These are phyloP conservation scores for Penicillium polonicum DNA, from an alignment of 2,329 filamentous ascomycete species.

Conservation along the genomic window DNA sequence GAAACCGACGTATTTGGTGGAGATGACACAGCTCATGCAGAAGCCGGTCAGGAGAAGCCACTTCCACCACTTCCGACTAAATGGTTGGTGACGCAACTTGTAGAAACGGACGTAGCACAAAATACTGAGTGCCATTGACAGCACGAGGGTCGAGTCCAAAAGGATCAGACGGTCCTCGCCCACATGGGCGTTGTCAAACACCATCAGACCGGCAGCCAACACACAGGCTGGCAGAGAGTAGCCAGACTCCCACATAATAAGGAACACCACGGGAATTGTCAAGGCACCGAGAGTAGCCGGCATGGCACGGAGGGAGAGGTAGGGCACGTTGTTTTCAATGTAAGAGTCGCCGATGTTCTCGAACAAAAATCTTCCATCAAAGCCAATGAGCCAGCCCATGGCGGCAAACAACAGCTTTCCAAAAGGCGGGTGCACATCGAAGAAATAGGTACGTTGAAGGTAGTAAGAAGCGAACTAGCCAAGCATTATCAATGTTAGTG, in stretches of 20 bases:
- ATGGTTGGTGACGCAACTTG: conserved; percentile 85
- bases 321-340: conserved; percentile 93
- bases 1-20: conserved; percentile 93
- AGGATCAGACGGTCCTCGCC: conserved; percentile 94
- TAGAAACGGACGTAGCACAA: conserved; percentile 97
- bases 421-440: conserved; percentile 98
- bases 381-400: conserved; percentile 96
- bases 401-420: conserved; percentile 97
- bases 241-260: conserved; percentile 99
- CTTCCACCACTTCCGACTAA: conserved; percentile 98
- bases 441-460: conserved; percentile 96
- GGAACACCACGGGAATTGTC: conserved; percentile 88
- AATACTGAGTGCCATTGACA: conserved; percentile 94
- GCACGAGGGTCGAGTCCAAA: conserved; percentile 87
- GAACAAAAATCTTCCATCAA: conserved; percentile 95
- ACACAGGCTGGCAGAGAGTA: conserved; percentile 93
- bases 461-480: conserved; percentile 64
- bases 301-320: conserved; percentile 91
- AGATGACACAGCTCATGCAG: conserved; percentile 93
- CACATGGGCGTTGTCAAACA: conserved; percentile 97
- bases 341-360: conserved; percentile 99
- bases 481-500: conserved; percentile 16
- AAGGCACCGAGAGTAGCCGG: conserved; percentile 88
- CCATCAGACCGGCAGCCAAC: conserved; percentile 77
- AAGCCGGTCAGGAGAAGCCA: conserved; percentile 96